Percentiles rank a stretch among this genome's conserved stretches.
phyloP scores from a whole-genome alignment of 192 early-diverging fungal species.

The Entomortierella chlamydospora region DNA sequence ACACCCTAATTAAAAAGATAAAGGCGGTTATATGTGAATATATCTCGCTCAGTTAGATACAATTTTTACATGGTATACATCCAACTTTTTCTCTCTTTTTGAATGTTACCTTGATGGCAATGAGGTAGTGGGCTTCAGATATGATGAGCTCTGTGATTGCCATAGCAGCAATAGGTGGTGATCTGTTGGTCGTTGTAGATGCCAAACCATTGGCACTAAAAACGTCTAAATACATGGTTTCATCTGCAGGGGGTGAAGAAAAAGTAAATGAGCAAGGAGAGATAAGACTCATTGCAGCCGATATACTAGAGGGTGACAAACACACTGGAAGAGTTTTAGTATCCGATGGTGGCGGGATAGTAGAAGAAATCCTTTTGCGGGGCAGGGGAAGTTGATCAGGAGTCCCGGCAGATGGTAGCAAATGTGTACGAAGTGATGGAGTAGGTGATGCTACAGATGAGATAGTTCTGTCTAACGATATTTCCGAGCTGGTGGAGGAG shows the following conservation, averaged over 20 bases:
- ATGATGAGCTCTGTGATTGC: constrained; percentile 45
- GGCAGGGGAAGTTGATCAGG: not conserved
- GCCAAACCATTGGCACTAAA: constrained; percentile 1
- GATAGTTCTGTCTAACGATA: not conserved
- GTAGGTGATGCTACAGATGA: not conserved
- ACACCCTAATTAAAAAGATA: constrained; percentile 13
- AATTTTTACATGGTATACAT: too few species aligned
- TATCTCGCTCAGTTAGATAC: too few species aligned
- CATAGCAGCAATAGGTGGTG: constrained; percentile 26
- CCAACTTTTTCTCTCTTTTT: not conserved
- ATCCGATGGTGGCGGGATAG: constrained; percentile 10
- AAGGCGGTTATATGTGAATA: too few species aligned
- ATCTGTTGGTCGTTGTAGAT: constrained; percentile 5
- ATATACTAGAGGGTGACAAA: constrained; percentile 17
- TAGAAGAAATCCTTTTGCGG: not conserved
- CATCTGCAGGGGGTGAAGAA: not conserved
- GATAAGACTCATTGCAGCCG: constrained; percentile 20
- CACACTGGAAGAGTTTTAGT: constrained; percentile 14
- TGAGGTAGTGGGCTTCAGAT: constrained; percentile 31
- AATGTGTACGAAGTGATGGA: constrained; percentile 5
- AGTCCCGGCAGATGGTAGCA: not conserved
- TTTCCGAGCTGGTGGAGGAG: constrained; percentile 6
- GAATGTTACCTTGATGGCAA: constrained; percentile 27
- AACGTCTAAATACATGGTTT: constrained; percentile 7
- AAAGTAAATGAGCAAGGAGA: constrained; percentile 32